Base-by-base conservation (phyloP, 192 early-diverging fungal genomes). In the Spizellomyces punctatus region DNA sequence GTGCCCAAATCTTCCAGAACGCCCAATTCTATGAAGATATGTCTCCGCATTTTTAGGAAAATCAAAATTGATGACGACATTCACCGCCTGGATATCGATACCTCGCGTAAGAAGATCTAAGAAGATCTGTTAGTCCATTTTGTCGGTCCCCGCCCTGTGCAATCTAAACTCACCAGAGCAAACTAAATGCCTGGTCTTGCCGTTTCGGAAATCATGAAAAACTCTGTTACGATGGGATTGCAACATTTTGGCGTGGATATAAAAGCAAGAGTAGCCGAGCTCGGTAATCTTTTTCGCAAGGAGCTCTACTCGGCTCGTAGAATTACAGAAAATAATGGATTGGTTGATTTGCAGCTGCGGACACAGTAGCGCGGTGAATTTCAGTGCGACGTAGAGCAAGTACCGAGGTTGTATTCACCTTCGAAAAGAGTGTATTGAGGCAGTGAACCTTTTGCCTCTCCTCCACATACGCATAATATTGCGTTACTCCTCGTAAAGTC, bases 281-380 rank as follows among this genome's bases (percentile, higher is more conserved):
- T 99, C 97, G n/a, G 97, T 99, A 70, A 99, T 99, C 79, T 99
- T 99, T 81, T 95, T 96, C 61, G 97, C 97, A 63, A 99, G 84
- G 58, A 99, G 90, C 79, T 99, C 97, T 43, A 99, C 97, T 49
- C 97, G 92, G 86, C 93, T 94, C 52, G 97, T 98, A 0, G 97
- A 99, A 83, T 99, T 99, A 80, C 97, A 99, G 78, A 99, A 99
- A 77, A 99, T 99, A 70, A 99, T 99, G 45, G 96, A 98, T 89
- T 99, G 97, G 83, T 99, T 99, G 86, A 99, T 97, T 91, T 99
- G 97, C 27, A 99, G 91, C 91, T 94, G 61, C 27, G 48, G n/a
- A 17, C 27, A 36, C 27, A 36, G 27, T 36, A n/a, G 27, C 27
- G 27, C 3, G 27, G 27, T 36, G 27, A 36, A 21, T 54, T 19